Base-by-base conservation (phyloP, 768 basidiomycete genomes). In the Kwoniella shandongensis region DNA sequence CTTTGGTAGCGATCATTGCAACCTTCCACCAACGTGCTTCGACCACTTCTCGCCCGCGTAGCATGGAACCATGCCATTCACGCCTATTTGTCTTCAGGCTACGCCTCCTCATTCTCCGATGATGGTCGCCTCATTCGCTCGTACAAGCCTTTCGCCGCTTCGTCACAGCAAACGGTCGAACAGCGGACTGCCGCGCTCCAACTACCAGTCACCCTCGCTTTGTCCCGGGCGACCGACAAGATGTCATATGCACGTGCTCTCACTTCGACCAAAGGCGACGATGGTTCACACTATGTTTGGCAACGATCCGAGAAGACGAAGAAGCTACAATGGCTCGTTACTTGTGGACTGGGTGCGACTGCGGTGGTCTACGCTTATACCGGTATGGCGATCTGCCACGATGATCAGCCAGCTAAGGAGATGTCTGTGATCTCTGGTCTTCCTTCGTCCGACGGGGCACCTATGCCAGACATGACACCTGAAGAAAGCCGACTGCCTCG, bases 31-130 rank as follows among this genome's bases (percentile, higher is more conserved):
- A 70, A 71, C 49, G 23, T 52, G 23, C 51, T 47, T 23, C 61
- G 67, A 52, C 59, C 63, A 1, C 35, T 62, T 5, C 54, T 71
- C 25, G 69, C 69, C 15, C 46, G 69, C 42, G 50, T 59, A 3
- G 73, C 75, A 2, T 76, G 73, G 71, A 63, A 66, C 29, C 73
- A 74, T 48, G 71, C 73, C 25, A 66, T 74, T 18, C 67, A 74
- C 50, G 63, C 70, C 1, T 74, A 74, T 46, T 54, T 76, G 4
- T 52, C 66, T 15, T 54, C 64, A 6, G 61, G 58, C 12, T 60
- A 54, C 8, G 51, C 58, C 12, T 49, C 58, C 12, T 66, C 64
- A 10, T 26, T 67, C 15, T 32, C 62, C 25, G 48, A 54, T 17
- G 56, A 65, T 2, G 61, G 58, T 12, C 36, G 45, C 20, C 52